phyloP scores from a whole-genome alignment of 2,329 filamentous ascomycete species.

The Aspergillaceae sp. region DNA sequence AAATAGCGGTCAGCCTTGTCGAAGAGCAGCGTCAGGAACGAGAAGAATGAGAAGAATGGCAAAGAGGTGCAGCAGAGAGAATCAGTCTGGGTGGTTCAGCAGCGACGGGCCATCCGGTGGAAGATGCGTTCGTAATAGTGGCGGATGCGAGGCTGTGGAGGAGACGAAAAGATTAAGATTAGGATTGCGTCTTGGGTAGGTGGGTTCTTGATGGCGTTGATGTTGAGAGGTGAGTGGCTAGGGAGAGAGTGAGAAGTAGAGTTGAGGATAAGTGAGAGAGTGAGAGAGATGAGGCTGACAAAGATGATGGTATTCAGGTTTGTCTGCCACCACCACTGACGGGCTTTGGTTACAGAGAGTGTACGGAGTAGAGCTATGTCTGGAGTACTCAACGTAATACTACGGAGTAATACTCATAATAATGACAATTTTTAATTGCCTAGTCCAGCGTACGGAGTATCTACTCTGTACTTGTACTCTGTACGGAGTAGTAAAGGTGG shows the following conservation, averaged over 20 bases:
- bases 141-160: conserved; percentile 2
- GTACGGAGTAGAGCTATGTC: no score
- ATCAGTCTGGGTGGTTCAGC: no score
- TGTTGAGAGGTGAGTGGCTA: conserved; percentile 1
- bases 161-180: background rate
- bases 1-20: conserved; percentile 20
- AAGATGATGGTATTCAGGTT: no score
- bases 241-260: background rate
- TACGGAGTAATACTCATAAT: no score
- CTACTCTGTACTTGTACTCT: no score
- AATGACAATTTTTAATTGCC: no score
- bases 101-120: conserved; percentile 2
- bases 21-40: background rate
- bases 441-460: no score
- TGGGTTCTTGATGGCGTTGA: background rate
- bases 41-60: background rate
- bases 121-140: background rate
- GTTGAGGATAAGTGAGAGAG: conserved; percentile 1
- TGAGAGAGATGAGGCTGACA: background rate
- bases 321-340: no score
- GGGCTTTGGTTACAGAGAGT: no score
- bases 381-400: no score
- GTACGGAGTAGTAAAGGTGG: no score
- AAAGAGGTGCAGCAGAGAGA: background rate
- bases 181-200: background rate